These are phyloP conservation scores for Beauveria pseudobassiana DNA, from an alignment of 2,329 filamentous ascomycete species.

Conservation along the genomic window DNA sequence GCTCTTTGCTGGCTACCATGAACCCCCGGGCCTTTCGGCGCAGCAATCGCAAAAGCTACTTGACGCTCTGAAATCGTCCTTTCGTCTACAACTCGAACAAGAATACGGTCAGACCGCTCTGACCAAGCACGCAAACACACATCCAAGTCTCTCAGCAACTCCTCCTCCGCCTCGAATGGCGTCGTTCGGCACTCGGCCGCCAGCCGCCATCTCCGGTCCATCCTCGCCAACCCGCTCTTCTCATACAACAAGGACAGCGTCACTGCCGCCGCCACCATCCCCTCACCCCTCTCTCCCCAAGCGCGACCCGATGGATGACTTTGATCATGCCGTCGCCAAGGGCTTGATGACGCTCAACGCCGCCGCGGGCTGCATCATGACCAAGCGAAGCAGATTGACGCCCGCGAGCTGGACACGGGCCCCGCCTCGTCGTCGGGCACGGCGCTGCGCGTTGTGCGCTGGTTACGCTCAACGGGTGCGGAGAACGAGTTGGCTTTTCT, in stretches of 20 bases:
- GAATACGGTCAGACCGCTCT: conserved; percentile 40
- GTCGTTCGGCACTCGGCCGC: conserved; percentile 34
- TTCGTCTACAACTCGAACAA: conserved; percentile 49
- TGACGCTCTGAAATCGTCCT: conserved; percentile 48
- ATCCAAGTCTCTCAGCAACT: conserved; percentile 9
- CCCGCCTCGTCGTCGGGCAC: conserved; percentile 36
- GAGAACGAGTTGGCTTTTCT: conserved; percentile 41
- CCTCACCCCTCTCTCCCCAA: conserved; percentile 12
- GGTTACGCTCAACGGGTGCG: conserved; percentile 44
- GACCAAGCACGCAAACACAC: conserved; percentile 22
- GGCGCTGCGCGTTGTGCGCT: conserved; percentile 41
- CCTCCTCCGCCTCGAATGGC: conserved; percentile 10
- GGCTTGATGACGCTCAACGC: conserved; percentile 49
- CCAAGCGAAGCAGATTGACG: conserved; percentile 37
- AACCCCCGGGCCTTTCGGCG: conserved; percentile 42
- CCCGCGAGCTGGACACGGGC: conserved; percentile 18
- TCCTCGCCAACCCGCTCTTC: conserved; percentile 52
- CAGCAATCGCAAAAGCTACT: conserved; percentile 48
- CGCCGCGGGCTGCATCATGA: conserved; percentile 46
- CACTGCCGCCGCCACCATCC: not conserved
- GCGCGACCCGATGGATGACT: conserved; percentile 45
- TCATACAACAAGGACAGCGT: conserved; percentile 23
- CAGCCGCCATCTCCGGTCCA: conserved; percentile 44
- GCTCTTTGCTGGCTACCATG: conserved; percentile 38
- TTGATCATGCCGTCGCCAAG: conserved; percentile 46